phyloP scores from a whole-genome alignment of 202 grass and related monocot species.

The Schoenoplectus triqueter region DNA sequence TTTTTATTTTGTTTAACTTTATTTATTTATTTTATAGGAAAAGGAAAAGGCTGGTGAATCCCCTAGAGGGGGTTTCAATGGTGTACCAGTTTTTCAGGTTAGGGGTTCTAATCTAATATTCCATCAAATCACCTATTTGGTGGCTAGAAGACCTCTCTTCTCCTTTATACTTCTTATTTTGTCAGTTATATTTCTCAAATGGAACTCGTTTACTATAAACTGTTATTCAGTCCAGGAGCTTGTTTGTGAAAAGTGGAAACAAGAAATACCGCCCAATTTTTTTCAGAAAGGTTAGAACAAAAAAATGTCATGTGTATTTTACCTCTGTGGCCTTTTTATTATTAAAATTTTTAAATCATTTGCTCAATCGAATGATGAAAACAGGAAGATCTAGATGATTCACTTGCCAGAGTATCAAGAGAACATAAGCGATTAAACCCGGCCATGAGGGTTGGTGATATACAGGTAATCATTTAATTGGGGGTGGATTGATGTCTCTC shows the following conservation, averaged over 20 bases:
- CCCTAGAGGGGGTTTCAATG: conserved; percentile 57
- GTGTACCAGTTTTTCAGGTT: conserved; percentile 94
- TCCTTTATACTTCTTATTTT: conserved; percentile 9
- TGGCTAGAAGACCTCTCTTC: background rate
- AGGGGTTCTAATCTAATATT: background rate
- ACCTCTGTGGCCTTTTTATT: conserved; percentile 27
- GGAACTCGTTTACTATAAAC: conserved; percentile 25
- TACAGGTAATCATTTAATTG: conserved; percentile 56
- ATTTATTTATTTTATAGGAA: conserved; percentile 50
- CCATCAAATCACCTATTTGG: background rate
- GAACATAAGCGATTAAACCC: conserved; percentile 69
- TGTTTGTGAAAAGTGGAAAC: conserved; percentile 76
- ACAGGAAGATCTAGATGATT: conserved; percentile 91
- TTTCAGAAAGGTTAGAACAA: conserved; percentile 76
- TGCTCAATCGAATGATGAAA: conserved; percentile 33
- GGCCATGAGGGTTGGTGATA: conserved; percentile 58
- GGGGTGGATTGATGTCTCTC: background rate
- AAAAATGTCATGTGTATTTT: background rate
- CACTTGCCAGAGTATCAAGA: conserved; percentile 59
- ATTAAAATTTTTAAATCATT: conserved; percentile 31
- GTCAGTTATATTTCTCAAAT: conserved; percentile 17
- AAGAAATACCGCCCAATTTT: conserved; percentile 94
- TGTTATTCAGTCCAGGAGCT: conserved; percentile 77
- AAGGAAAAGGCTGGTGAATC: conserved; percentile 56
- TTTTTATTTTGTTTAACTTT: background rate